Evolutionary conservation across 805 yeast species (phyloP).

Genomic region (Brettanomyces anomalus): DNA sequence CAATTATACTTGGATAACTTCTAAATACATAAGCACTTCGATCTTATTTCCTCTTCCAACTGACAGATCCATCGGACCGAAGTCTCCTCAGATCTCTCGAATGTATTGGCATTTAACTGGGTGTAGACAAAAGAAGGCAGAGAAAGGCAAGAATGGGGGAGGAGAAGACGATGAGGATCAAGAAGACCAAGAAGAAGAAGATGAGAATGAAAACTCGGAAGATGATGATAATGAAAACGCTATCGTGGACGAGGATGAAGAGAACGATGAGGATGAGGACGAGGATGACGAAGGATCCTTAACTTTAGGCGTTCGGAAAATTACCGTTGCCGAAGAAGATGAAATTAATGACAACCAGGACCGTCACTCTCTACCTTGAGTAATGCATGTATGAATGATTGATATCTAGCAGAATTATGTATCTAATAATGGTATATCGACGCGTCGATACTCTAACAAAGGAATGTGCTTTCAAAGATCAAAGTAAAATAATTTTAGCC

Average conservation of each 20-base stretch:
- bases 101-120: too few species aligned
- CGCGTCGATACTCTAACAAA: too few species aligned
- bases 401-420: too few species aligned
- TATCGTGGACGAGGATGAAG: conserved; percentile 10
- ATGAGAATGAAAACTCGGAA: background rate
- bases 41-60: too few species aligned
- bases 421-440: too few species aligned
- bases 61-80: too few species aligned
- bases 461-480: too few species aligned
- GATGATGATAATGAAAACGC: conserved; percentile 19
- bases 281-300: conserved; percentile 10
- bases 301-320: conserved; percentile 16
- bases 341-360: conserved; percentile 9
- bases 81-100: too few species aligned
- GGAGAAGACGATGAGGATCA: conserved; percentile 8
- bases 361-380: background rate
- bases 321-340: conserved; percentile 26
- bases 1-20: too few species aligned
- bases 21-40: too few species aligned
- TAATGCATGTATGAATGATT: too few species aligned
- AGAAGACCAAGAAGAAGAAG: conserved; percentile 1
- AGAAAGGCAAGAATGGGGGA: conserved; percentile 16
- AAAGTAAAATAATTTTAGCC: too few species aligned
- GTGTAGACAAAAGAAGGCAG: conserved; percentile 19
- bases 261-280: conserved; percentile 8